Conservation (phyloP, 1,284 basidiomycete species). For the Pascua sp. region DNA sequence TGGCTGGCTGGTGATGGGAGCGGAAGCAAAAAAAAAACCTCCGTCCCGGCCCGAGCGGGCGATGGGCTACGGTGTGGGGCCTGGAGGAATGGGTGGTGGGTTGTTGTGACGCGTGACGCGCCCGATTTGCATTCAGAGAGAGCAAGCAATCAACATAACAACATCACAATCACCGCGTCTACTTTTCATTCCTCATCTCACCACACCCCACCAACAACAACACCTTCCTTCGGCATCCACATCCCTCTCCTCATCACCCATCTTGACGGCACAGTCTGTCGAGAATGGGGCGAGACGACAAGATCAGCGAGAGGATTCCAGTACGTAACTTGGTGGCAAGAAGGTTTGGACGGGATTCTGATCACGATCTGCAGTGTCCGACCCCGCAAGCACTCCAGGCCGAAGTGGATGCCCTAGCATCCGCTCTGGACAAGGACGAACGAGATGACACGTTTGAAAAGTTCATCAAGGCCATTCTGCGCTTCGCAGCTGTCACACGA, state of each 20-base stretch:
- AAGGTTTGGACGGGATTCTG: neutral
- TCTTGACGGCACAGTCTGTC: neutral
- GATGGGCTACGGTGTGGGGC: too few relatives aligned
- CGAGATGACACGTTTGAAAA: slow-evolving; percentile 51
- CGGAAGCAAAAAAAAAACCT: too few relatives aligned
- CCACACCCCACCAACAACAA: too few relatives aligned
- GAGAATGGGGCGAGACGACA: neutral
- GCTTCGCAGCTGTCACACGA: slow-evolving; percentile 45
- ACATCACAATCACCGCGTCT: neutral
- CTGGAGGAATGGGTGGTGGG: too few relatives aligned
- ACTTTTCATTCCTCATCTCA: too few relatives aligned
- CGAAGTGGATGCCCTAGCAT: slow-evolving; percentile 41
- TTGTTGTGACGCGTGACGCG: too few relatives aligned
- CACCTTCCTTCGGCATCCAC: too few relatives aligned
- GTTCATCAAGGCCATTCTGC: slow-evolving; percentile 43
- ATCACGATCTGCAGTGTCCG: slow-evolving; percentile 34
- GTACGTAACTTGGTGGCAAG: neutral
- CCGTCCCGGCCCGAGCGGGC: too few relatives aligned
- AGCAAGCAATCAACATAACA: neutral
- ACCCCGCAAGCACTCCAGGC: slow-evolving; percentile 39
- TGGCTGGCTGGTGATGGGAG: too few relatives aligned
- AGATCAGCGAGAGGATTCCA: neutral
- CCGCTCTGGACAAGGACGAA: slow-evolving; percentile 42
- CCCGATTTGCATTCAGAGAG: neutral
- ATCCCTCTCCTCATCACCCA: neutral